Conservation (phyloP, 176 grass and related monocot genomes). For the Oryza nivara region DNA sequence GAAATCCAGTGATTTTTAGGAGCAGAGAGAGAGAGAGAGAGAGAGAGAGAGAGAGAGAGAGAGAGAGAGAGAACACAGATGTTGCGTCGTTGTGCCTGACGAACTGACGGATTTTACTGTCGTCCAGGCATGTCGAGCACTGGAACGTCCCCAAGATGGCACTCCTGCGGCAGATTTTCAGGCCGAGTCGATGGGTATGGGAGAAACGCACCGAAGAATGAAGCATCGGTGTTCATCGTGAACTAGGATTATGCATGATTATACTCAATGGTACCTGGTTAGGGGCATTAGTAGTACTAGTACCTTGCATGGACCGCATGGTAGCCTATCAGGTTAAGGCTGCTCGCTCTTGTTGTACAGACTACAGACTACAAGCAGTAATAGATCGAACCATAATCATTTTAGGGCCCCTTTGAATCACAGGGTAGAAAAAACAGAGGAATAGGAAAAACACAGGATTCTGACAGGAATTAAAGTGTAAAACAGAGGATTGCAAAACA, state of each 20-base stretch:
- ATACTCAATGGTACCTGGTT: not conserved
- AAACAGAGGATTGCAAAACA: too few relatives aligned
- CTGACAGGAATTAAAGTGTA: too few relatives aligned
- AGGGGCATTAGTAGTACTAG: not conserved
- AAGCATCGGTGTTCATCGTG: not conserved
- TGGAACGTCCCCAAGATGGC: conserved; percentile 96
- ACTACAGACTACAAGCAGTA: not conserved
- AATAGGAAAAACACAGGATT: too few relatives aligned
- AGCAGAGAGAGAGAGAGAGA: not conserved
- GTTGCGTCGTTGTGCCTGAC: not conserved
- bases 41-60: too few relatives aligned
- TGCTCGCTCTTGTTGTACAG: not conserved
- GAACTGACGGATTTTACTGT: not conserved
- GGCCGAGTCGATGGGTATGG: conserved; percentile 79
- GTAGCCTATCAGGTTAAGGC: not conserved
- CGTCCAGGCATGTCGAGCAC: conserved; percentile 71
- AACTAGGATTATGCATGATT: not conserved
- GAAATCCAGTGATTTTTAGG: not conserved
- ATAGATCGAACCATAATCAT: too few relatives aligned
- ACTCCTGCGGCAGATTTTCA: conserved; percentile 85
- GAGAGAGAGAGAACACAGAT: not conserved
- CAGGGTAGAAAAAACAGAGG: too few relatives aligned
- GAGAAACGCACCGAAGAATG: conserved; percentile 41
- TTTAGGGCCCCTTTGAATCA: too few relatives aligned
- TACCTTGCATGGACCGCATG: not conserved